Conservation (phyloP, 2,329 filamentous ascomycete genomes). For the Colletotrichum incanum region DNA sequence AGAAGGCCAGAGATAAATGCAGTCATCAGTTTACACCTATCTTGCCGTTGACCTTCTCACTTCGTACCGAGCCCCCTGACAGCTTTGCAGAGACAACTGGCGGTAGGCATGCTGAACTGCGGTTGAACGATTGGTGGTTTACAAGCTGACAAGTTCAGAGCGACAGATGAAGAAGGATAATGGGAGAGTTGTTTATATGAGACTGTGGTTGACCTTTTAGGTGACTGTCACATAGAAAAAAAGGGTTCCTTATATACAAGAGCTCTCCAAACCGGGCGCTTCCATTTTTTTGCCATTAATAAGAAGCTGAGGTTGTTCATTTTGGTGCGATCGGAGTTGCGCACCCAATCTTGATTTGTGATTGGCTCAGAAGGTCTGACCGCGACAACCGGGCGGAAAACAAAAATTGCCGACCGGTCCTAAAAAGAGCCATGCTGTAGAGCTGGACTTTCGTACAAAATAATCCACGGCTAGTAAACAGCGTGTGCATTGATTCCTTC, state of each 20-base stretch:
- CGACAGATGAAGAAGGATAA: neutral
- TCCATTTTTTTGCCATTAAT: neutral
- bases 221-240: neutral
- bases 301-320: neutral
- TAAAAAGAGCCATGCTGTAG: neutral
- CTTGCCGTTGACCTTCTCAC: too few species aligned
- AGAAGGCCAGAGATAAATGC: too few species aligned
- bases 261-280: too few species aligned
- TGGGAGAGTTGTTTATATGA: neutral
- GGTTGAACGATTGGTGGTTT: too few species aligned
- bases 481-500: too few species aligned
- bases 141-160: too few species aligned
- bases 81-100: slow-evolving; percentile 22
- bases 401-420: neutral
- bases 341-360: neutral
- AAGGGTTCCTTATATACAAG: neutral
- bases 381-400: neutral
- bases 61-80: too few species aligned
- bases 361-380: neutral
- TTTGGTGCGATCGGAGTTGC: too few species aligned
- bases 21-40: too few species aligned
- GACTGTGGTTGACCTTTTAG: too few species aligned
- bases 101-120: neutral
- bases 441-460: too few species aligned
- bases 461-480: neutral